Percentiles rank a stretch among this genome's conserved stretches.
Evolutionary conservation across 257 asterid genomes (phyloP).

Genomic region (Nicotiana otophora): DNA sequence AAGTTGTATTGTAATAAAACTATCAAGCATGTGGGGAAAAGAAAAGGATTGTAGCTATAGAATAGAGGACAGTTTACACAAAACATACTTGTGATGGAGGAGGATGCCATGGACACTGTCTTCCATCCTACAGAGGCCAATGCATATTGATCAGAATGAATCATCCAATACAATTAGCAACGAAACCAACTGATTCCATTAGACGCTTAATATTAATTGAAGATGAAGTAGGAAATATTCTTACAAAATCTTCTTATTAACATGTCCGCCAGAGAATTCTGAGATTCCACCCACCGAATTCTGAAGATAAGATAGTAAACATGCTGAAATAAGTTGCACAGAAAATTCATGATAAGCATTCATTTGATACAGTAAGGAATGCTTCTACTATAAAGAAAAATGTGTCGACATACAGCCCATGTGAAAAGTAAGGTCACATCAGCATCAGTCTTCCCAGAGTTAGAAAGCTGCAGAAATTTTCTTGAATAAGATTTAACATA

Average conservation of each 20-base stretch:
- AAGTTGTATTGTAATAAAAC: background rate
- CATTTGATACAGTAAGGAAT: constrained; percentile 1
- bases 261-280: constrained; percentile 81
- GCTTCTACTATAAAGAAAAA: constrained; percentile 10
- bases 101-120: constrained; percentile 63
- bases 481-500: background rate
- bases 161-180: background rate
- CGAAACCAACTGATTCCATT: background rate
- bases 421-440: constrained; percentile 82
- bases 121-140: constrained; percentile 36
- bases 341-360: background rate
- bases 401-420: constrained; percentile 69
- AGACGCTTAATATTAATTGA: background rate
- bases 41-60: background rate
- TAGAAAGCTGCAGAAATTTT: constrained; percentile 49
- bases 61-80: background rate
- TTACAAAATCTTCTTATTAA: constrained; percentile 25
- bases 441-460: constrained; percentile 61
- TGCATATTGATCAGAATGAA: background rate
- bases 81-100: constrained; percentile 80
- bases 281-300: constrained; percentile 94
- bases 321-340: background rate
- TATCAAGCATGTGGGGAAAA: background rate
- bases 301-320: constrained; percentile 32
- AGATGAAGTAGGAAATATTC: background rate